Base-by-base conservation (phyloP, 805 yeast genomes). In the Saccharomycopsis synnaedendra region DNA sequence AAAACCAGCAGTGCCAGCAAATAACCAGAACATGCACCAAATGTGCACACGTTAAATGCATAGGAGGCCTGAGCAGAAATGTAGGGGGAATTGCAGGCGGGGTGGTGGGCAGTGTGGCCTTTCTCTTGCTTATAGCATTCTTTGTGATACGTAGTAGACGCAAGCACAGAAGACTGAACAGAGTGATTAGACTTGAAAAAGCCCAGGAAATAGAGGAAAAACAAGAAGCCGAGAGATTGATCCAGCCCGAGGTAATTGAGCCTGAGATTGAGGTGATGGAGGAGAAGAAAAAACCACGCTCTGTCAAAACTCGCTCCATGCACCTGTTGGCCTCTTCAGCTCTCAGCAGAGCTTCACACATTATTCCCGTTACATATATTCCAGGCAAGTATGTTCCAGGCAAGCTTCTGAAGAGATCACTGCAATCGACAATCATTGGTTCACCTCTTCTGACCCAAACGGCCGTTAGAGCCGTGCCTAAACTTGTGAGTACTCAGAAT, bases 81-180 rank as follows among this genome's bases (percentile, higher is more conserved):
- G 39, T 47, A 4, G 51, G 49, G 27, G 49, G 49, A 5, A 47
- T 47, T 11, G 51, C 38, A 4, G 51, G 51, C 5, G 51, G 51
- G 9, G 34, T 45, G n/a, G 28, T 47, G 29, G 51, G 48, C 5
- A 47, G 51, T 6, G 34, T 47, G 8, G 39, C 39, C 34, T 33
- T 47, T n/a, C n/a, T 47, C 8, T 29, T 33, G 5, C 34, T 43
- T n/a, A 36, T 46, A 8, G 10, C 39, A 3, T 35, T 30, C 11
- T 44, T 45, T 10, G 33, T 44, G 11, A 28, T 47, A 19, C 36
- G 36, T n/a, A 19, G 19, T 19, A 34, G n/a, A n/a, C 36, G 36
- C 36, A 34, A 34, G 36, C 36, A 34, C 10, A 34, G 36, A 34
- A 34, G 36, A 34, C 36, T 9, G 8, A 8, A 34, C 44, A 41